phyloP scores from a whole-genome alignment of 768 basidiomycete species.

The Filobasidium wieringae region DNA sequence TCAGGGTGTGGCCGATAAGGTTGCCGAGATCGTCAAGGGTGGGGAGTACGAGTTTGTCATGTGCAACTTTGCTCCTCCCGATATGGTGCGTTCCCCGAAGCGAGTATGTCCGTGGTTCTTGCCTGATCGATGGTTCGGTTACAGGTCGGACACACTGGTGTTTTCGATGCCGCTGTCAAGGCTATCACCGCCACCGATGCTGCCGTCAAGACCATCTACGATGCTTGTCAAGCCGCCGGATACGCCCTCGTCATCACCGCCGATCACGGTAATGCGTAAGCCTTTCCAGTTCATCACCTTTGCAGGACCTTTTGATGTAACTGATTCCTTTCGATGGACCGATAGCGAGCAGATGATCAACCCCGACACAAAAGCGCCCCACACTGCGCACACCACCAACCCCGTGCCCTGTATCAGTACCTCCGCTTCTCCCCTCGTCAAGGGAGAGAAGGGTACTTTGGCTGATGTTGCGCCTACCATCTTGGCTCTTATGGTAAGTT shows the following conservation, averaged over 20 bases:
- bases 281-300: background rate
- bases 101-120: background rate
- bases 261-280: conserved; percentile 95
- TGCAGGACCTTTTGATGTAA: background rate
- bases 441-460: conserved; percentile 56
- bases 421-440: conserved; percentile 46
- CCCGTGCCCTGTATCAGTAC: conserved; percentile 82
- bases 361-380: conserved; percentile 66
- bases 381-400: conserved; percentile 51
- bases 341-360: conserved; percentile 59
- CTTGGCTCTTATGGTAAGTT: conserved; percentile 56
- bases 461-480: conserved; percentile 87
- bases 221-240: conserved; percentile 71
- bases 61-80: conserved; percentile 96
- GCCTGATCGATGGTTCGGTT: background rate
- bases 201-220: conserved; percentile 75
- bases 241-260: conserved; percentile 81
- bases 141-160: conserved; percentile 81
- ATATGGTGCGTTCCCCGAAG: conserved; percentile 81
- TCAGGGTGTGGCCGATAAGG: conserved; percentile 76
- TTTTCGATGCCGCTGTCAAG: conserved; percentile 78
- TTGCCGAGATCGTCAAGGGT: conserved; percentile 67
- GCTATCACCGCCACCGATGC: conserved; percentile 80
- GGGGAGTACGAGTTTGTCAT: conserved; percentile 75
- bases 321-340: conserved; percentile 64